These are phyloP conservation scores for Rhodotorula sp. DNA, from an alignment of 1,284 basidiomycete genomes.

Conservation along the genomic window DNA sequence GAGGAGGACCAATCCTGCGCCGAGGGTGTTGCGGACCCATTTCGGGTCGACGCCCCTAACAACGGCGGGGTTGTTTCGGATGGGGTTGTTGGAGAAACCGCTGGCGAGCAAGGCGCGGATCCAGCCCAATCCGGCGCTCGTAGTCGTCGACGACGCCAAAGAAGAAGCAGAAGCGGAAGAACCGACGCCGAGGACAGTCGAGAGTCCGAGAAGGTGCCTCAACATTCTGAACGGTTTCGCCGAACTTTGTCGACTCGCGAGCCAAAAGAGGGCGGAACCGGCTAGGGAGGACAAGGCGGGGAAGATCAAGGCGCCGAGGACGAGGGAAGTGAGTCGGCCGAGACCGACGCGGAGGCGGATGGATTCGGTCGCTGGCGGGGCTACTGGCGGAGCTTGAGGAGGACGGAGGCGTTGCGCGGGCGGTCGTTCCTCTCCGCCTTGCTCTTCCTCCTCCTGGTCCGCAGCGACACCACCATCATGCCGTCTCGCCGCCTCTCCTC, in stretches of 20 bases:
- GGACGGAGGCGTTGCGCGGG: not conserved
- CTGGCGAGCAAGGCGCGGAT: not conserved
- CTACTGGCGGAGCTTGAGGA: not conserved
- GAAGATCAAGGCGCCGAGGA: slow-evolving; percentile 37
- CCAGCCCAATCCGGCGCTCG: not conserved
- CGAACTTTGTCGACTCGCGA: slow-evolving; percentile 22
- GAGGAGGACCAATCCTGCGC: slow-evolving; percentile 37
- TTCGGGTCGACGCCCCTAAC: slow-evolving; percentile 39
- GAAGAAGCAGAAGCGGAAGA: not conserved
- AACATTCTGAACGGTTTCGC: not conserved
- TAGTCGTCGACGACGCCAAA: not conserved
- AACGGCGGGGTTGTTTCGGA: not conserved
- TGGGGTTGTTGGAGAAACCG: not conserved
- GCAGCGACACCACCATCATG: not conserved
- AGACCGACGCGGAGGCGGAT: slow-evolving; percentile 32
- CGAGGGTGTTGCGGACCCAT: slow-evolving; percentile 41
- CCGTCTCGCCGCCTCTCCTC: not conserved
- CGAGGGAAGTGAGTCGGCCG: slow-evolving; percentile 31
- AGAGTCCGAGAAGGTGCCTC: slow-evolving; percentile 12
- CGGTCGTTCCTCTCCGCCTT: no score
- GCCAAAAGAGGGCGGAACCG: slow-evolving; percentile 27
- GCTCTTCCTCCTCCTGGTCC: not conserved
- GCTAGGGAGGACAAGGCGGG: slow-evolving; percentile 29
- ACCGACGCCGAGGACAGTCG: slow-evolving; percentile 12
- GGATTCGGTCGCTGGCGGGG: not conserved